A percentile compares a stretch with the other conserved stretches of the same genome.
Evolutionary conservation across 257 asterid species (phyloP).

Genomic region (Solanum ossicruentum): DNA sequence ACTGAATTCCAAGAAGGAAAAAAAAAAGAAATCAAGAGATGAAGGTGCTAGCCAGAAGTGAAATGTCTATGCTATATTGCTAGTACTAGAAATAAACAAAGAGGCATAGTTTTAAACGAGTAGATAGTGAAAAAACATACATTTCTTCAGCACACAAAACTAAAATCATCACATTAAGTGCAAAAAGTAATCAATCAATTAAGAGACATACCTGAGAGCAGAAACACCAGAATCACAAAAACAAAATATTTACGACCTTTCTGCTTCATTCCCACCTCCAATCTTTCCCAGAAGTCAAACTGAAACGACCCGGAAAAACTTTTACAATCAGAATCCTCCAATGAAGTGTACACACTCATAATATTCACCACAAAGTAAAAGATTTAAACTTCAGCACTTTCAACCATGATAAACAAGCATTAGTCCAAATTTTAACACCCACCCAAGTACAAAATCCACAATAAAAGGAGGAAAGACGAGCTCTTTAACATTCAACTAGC

Average conservation of each 20-base stretch:
- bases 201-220: constrained; percentile 39
- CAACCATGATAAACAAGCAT: not conserved
- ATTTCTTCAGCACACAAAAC: not conserved
- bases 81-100: not conserved
- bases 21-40: not conserved
- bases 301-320: not conserved
- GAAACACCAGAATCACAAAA: constrained; percentile 30
- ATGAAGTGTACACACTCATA: not conserved
- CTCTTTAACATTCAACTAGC: not conserved
- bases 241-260: constrained; percentile 11
- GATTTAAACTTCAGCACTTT: not conserved
- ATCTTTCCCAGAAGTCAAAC: not conserved
- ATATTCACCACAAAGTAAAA: not conserved
- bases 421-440: not conserved
- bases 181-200: not conserved
- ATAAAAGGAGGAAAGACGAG: not conserved
- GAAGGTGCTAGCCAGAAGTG: not conserved
- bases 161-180: not conserved
- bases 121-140: not conserved
- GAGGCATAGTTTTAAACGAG: not conserved
- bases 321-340: not conserved
- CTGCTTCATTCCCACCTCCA: constrained; percentile 37
- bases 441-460: not conserved
- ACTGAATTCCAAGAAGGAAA: not conserved
- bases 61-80: not conserved